Percentiles rank a stretch among this genome's conserved stretches.
phyloP scores from a whole-genome alignment of 768 basidiomycete species.

The Lentinula sp. region DNA sequence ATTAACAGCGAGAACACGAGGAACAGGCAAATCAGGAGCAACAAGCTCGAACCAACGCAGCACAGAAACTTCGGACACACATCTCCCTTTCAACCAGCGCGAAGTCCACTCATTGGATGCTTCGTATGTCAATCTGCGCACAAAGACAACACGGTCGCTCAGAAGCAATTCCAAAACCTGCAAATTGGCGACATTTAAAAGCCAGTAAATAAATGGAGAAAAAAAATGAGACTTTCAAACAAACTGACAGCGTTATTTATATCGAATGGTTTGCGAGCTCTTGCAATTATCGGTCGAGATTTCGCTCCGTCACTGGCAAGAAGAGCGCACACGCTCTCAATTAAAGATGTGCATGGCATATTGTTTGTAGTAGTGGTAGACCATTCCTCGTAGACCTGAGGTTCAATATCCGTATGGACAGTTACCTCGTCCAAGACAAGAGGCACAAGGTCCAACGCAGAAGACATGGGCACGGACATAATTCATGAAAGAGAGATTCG shows the following conservation, averaged over 20 bases:
- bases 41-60: background rate
- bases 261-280: background rate
- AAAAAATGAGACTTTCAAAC: too few species aligned
- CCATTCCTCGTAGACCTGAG: background rate
- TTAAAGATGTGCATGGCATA: background rate
- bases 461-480: background rate
- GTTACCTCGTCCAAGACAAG: background rate
- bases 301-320: background rate
- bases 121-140: background rate
- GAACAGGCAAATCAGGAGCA: background rate
- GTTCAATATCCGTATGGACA: background rate
- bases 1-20: background rate
- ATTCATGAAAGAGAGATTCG: too few species aligned
- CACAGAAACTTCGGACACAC: background rate
- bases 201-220: too few species aligned
- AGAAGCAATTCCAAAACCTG: background rate
- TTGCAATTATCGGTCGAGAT: background rate
- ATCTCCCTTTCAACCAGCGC: background rate
- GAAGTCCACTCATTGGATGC: background rate
- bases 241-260: background rate
- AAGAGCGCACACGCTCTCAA: background rate
- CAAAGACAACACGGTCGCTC: background rate
- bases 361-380: too few species aligned
- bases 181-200: too few species aligned
- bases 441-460: background rate